Evolutionary conservation across 2,329 filamentous ascomycete genomes (phyloP), one percentile per base, ranked within the genome.

Genomic region (Ascochyta fabae): DNA sequence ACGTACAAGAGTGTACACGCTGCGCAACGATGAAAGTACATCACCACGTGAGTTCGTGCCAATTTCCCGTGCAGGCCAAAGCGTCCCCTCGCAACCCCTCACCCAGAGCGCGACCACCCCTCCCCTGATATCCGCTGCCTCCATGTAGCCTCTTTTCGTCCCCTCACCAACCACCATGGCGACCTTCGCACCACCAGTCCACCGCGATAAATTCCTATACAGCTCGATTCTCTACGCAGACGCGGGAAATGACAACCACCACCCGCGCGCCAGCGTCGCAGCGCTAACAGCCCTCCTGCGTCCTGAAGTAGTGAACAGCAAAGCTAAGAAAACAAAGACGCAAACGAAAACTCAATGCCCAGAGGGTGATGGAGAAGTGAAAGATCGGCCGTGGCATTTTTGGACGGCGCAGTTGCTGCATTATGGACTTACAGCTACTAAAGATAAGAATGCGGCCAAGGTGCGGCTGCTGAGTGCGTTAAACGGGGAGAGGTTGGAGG

Each of bases 321-420:
- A 63, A 19, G 42, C 41, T 8, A 51, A 44, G 16, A 60, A 58
- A 13, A 39, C 36, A 4, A 51, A 44, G 12, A 56, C 53, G 4
- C 19, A 19, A 19, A 19, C 19, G 19, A 19, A 19, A 19, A 19
- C 19, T 19, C 19, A 19, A 19, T 19, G 19, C 19, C 36, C 58
- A 9, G 45, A 42, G 3, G 10, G 33, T 4, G 35, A 43, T n/a
- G 31, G 50, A n/a, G 48, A 33, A 10, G 44, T 55, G 0, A 78
- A 80, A 40, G 83, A 87, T 62, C 80, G 79, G 39, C 80, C 84
- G 0, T 84, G 78, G 1, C 84, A 87, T 59, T 88, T 82, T 82
- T 88, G 85, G 54, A 81, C 85, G 58, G 84, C 86, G 0, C 85
- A 88, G 59, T 78, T 88, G 10, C 71, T 86, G 4, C 86, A 88